These are phyloP conservation scores for Sporobolomyces pararoseus DNA, from an alignment of 768 basidiomycete genomes.

Conservation along the genomic window DNA sequence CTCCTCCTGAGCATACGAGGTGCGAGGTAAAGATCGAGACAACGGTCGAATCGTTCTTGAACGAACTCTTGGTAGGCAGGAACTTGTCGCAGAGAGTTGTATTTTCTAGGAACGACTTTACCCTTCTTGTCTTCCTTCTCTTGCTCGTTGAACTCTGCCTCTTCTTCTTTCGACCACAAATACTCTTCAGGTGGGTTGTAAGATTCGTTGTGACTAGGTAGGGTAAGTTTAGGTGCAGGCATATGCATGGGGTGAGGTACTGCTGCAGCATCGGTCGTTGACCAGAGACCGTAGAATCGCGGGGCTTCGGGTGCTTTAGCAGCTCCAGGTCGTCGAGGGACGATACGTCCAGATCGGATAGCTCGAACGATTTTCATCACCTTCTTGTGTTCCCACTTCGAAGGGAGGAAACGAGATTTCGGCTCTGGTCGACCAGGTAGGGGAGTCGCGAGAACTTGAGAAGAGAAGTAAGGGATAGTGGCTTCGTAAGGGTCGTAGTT, in stretches of 20 bases:
- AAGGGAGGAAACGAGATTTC: slow-evolving; percentile 91
- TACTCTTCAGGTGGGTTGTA: slow-evolving; percentile 99
- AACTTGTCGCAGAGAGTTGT: slow-evolving; percentile 76
- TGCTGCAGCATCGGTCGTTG: slow-evolving; percentile 57
- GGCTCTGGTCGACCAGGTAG: slow-evolving; percentile 86
- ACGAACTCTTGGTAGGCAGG: slow-evolving; percentile 89
- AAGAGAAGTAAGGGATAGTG: slow-evolving; percentile 94
- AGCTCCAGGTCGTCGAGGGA: slow-evolving; percentile 82
- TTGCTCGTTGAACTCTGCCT: slow-evolving; percentile 70
- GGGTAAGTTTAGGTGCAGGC: slow-evolving; percentile 81
- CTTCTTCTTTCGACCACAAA: slow-evolving; percentile 76
- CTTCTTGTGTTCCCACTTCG: slow-evolving; percentile 99
- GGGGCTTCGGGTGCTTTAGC: slow-evolving; percentile 55
- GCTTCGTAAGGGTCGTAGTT: slow-evolving; percentile 74
- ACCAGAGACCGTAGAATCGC: slow-evolving; percentile 85
- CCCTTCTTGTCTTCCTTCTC: slow-evolving; percentile 86
- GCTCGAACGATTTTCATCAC: slow-evolving; percentile 99
- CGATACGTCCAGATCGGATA: slow-evolving; percentile 89
- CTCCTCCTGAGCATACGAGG: slow-evolving; percentile 74
- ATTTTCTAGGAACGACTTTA: slow-evolving; percentile 83
- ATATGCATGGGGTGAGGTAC: slow-evolving; percentile 80
- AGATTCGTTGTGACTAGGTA: slow-evolving; percentile 91
- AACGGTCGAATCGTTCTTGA: slow-evolving; percentile 85
- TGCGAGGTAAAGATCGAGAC: slow-evolving; percentile 93
- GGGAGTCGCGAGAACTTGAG: slow-evolving; percentile 88